Conservation (phyloP, 2,329 filamentous ascomycete species). For the Aureobasidium zeae region DNA sequence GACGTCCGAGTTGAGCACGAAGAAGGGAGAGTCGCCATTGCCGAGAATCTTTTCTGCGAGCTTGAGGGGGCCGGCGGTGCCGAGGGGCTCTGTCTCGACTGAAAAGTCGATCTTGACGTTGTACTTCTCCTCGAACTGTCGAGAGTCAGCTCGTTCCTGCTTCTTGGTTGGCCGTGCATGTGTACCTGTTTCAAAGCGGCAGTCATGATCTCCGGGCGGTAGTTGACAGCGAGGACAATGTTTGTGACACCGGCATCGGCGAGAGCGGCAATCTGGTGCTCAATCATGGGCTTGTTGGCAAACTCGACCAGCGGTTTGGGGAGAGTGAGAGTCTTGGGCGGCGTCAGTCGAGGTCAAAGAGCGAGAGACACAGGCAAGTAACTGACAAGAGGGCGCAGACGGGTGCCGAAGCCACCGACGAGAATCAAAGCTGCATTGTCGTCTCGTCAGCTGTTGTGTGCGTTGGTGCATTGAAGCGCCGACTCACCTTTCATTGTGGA, state of each 20-base stretch:
- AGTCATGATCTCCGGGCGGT: constrained; percentile 96
- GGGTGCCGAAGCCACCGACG: constrained; percentile 97
- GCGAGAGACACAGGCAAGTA: no score
- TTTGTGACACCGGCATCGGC: constrained; percentile 91
- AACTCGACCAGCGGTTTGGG: constrained; percentile 98
- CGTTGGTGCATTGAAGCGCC: not conserved
- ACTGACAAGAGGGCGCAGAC: constrained; percentile 92
- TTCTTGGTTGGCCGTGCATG: no score
- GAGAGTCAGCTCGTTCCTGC: no score
- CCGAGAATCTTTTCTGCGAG: constrained; percentile 83
- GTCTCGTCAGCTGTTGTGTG: constrained; percentile 18
- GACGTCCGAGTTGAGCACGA: constrained; percentile 96
- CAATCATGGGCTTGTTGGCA: constrained; percentile 97
- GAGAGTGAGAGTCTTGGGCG: constrained; percentile 76
- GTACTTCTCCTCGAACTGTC: constrained; percentile 75
- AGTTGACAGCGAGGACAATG: constrained; percentile 97
- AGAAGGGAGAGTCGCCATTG: constrained; percentile 92
- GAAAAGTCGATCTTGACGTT: constrained; percentile 96
- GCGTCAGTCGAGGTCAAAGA: constrained; percentile 1
- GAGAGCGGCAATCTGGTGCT: constrained; percentile 93
- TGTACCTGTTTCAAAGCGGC: constrained; percentile 75
- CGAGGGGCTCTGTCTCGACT: constrained; percentile 88
- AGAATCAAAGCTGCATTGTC: constrained; percentile 84
- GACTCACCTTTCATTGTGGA: constrained; percentile 16
- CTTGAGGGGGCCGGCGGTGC: constrained; percentile 91